These are phyloP conservation scores for Phallus indusiatus DNA, from an alignment of 768 basidiomycete species.

Conservation along the genomic window DNA sequence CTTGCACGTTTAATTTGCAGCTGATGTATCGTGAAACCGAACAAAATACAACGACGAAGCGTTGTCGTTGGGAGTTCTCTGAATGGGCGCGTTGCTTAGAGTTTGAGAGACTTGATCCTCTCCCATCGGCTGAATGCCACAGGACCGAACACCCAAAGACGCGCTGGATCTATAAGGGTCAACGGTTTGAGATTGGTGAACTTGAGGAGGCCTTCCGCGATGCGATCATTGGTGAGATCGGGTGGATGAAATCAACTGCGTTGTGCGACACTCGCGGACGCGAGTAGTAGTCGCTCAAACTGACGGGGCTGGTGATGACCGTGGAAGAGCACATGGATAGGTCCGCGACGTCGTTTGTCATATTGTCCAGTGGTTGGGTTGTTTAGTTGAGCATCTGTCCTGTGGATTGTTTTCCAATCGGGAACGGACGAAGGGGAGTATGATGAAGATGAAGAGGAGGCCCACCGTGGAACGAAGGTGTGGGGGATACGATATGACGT, in stretches of 20 bases:
- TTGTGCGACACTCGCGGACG: neutral
- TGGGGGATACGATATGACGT: too few relatives aligned
- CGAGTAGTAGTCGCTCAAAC: neutral
- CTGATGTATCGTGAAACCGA: slow-evolving; percentile 7
- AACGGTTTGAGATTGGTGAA: slow-evolving; percentile 12
- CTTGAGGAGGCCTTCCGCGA: slow-evolving; percentile 10
- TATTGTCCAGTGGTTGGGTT: slow-evolving; percentile 11
- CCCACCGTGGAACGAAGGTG: neutral
- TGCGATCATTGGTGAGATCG: slow-evolving; percentile 7
- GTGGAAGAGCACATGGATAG: slow-evolving; percentile 10
- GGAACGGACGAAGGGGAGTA: too few relatives aligned
- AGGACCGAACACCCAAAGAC: slow-evolving; percentile 13
- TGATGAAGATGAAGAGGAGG: neutral
- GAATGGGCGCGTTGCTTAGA: slow-evolving; percentile 10
- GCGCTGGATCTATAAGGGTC: slow-evolving; percentile 12
- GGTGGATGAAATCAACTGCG: neutral
- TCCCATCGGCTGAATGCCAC: slow-evolving; percentile 11
- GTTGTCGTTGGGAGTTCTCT: slow-evolving; percentile 8
- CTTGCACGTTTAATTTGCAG: slow-evolving; percentile 5
- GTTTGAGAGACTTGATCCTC: slow-evolving; percentile 1
- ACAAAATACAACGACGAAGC: slow-evolving; percentile 10
- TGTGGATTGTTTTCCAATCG: slow-evolving; percentile 4
- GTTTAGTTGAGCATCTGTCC: neutral
- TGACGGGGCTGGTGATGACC: slow-evolving; percentile 8
- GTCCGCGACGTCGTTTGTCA: slow-evolving; percentile 11